Evolutionary conservation across 1,139 yeast species (phyloP).

Genomic region (Blastobotrys proliferans): DNA sequence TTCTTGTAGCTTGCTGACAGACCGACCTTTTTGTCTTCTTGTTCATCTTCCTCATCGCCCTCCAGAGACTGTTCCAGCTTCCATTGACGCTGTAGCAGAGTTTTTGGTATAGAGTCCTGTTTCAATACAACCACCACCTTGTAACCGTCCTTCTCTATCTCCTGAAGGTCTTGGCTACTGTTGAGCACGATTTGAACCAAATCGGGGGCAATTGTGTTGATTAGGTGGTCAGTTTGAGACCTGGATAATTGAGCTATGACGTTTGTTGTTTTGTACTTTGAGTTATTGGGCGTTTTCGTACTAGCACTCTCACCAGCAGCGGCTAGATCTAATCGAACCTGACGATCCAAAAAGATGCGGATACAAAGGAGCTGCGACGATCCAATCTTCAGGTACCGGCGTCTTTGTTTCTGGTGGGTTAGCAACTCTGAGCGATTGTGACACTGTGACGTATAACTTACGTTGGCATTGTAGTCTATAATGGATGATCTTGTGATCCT

Average conservation of each 20-base stretch:
- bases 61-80: background rate
- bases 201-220: background rate
- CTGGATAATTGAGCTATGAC: conserved; percentile 4
- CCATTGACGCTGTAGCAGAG: conserved; percentile 6
- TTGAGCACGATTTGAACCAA: background rate
- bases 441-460: background rate
- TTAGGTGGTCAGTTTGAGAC: background rate
- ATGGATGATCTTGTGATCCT: background rate
- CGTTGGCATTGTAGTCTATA: background rate
- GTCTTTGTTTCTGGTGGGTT: too few relatives aligned
- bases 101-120: background rate
- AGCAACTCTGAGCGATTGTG: background rate
- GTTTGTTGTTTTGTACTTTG: background rate
- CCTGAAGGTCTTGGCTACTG: background rate
- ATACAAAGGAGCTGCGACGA: conserved; percentile 6
- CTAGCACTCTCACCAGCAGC: background rate
- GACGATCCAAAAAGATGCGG: conserved; percentile 9
- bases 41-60: background rate
- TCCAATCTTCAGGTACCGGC: conserved; percentile 10
- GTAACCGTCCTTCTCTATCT: conserved; percentile 2
- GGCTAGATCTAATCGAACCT: conserved; percentile 5
- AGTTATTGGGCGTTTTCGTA: background rate
- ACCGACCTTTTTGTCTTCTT: conserved; percentile 4
- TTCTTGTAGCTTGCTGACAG: conserved; percentile 4
- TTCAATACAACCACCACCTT: conserved; percentile 5